Conservation (phyloP, 2,329 filamentous ascomycete genomes). For the Penicillium vulpinum region DNA sequence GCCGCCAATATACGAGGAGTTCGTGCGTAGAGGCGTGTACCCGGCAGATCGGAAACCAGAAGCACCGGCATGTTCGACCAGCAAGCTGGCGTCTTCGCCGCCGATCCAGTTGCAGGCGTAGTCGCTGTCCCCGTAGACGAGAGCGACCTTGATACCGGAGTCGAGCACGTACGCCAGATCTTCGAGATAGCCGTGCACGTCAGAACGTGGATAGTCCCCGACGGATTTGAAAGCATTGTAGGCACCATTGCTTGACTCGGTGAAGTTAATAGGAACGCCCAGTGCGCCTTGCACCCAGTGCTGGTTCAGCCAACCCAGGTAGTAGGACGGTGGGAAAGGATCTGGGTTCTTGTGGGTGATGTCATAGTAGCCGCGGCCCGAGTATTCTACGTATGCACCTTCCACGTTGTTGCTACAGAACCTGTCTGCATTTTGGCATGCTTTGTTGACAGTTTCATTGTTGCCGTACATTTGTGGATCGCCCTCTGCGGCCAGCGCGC, state of each 20-base stretch:
- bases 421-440: slow-evolving; percentile 47
- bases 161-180: slow-evolving; percentile 54
- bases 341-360: slow-evolving; percentile 54
- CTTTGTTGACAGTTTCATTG: slow-evolving; percentile 47
- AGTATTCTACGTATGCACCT: slow-evolving; percentile 43
- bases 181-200: slow-evolving; percentile 41
- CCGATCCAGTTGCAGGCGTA: slow-evolving; percentile 60
- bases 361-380: slow-evolving; percentile 58
- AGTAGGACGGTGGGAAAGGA: slow-evolving; percentile 56
- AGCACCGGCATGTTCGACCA: slow-evolving; percentile 48
- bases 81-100: slow-evolving; percentile 54
- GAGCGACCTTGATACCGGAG: slow-evolving; percentile 56
- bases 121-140: slow-evolving; percentile 61
- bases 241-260: slow-evolving; percentile 47
- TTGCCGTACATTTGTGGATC: slow-evolving; percentile 53
- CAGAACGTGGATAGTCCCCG: slow-evolving; percentile 52
- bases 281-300: slow-evolving; percentile 58
- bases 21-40: slow-evolving; percentile 49
- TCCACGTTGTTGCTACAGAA: slow-evolving; percentile 50
- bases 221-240: slow-evolving; percentile 47
- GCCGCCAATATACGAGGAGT: slow-evolving; percentile 47
- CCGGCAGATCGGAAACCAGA: slow-evolving; percentile 52
- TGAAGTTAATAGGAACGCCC: slow-evolving; percentile 62
- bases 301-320: slow-evolving; percentile 58
- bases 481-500: slow-evolving; percentile 45